Conservation (phyloP, 2,329 filamentous ascomycete genomes). For the Didymella exigua region DNA sequence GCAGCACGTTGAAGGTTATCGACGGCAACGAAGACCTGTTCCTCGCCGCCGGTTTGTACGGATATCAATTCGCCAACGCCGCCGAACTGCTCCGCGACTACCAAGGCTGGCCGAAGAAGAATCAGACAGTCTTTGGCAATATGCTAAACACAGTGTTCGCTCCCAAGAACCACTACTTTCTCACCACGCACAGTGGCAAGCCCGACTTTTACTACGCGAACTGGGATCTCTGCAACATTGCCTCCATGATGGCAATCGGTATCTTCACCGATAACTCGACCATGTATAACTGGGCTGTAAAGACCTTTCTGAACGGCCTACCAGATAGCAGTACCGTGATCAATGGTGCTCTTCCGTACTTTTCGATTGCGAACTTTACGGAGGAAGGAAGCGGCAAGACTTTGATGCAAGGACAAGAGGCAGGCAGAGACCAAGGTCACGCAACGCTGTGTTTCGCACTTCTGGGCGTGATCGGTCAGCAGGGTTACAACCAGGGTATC, state of each 20-base stretch:
- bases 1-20: background rate
- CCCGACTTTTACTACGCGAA: conserved; percentile 50
- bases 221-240: conserved; percentile 56
- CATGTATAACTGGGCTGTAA: conserved; percentile 32
- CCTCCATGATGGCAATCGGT: conserved; percentile 51
- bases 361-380: conserved; percentile 38
- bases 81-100: conserved; percentile 54
- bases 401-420: conserved; percentile 51
- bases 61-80: conserved; percentile 56
- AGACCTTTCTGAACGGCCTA: conserved; percentile 43
- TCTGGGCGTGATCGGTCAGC: conserved; percentile 51
- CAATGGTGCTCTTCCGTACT: conserved; percentile 24
- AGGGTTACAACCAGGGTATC: conserved; percentile 12
- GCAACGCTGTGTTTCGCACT: conserved; percentile 50
- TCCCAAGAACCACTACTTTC: background rate
- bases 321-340: conserved; percentile 46
- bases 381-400: conserved; percentile 31
- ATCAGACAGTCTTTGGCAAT: background rate
- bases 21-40: conserved; percentile 23
- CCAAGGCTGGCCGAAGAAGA: conserved; percentile 22
- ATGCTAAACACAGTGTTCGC: background rate
- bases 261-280: conserved; percentile 53
- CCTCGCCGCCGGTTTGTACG: conserved; percentile 53
- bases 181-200: conserved; percentile 16
- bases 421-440: conserved; percentile 56